A percentile compares a stretch with the other conserved stretches of the same genome.
Conservation (phyloP, 1,139 yeast species). For the Yamadazyma spencermartinsiae region DNA sequence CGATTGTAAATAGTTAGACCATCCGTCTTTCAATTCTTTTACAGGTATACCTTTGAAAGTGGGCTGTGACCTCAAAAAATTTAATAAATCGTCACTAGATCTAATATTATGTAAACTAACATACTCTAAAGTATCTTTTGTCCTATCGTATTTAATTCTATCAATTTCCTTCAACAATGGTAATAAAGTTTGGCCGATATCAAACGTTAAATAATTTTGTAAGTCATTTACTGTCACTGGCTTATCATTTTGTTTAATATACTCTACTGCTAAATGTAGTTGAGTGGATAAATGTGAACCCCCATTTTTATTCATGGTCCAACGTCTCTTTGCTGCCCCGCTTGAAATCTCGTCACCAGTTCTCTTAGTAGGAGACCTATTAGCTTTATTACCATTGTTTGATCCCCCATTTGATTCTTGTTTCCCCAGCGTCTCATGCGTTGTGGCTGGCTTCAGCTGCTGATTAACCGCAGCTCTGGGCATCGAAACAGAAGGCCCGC, state of each 20-base stretch:
- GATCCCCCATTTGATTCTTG: conserved; percentile 2
- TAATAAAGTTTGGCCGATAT: conserved; percentile 51
- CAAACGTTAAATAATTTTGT: conserved; percentile 56
- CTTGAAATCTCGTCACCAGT: conserved; percentile 27
- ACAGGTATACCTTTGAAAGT: conserved; percentile 89
- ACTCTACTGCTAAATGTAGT: conserved; percentile 84
- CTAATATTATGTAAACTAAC: conserved; percentile 87
- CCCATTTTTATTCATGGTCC: conserved; percentile 25
- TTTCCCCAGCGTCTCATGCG: conserved; percentile 1
- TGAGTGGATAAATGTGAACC: conserved; percentile 76
- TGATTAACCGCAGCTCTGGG: conserved; percentile 3
- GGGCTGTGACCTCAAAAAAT: conserved; percentile 74
- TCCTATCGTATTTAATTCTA: conserved; percentile 64
- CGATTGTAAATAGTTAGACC: conserved; percentile 88
- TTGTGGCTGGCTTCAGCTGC: conserved; percentile 5
- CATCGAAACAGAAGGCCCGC: conserved; percentile 43
- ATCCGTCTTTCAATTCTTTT: conserved; percentile 90
- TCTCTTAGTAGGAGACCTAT: conserved; percentile 15
- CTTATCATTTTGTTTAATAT: conserved; percentile 64
- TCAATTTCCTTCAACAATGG: conserved; percentile 75
- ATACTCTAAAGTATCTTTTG: conserved; percentile 71
- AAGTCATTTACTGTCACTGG: conserved; percentile 67
- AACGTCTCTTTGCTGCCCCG: conserved; percentile 42
- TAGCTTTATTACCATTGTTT: neutral
- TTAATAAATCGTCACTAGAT: conserved; percentile 72